Conservation (phyloP, 495 filamentous ascomycete species). For the Cenococcum geophilum region DNA sequence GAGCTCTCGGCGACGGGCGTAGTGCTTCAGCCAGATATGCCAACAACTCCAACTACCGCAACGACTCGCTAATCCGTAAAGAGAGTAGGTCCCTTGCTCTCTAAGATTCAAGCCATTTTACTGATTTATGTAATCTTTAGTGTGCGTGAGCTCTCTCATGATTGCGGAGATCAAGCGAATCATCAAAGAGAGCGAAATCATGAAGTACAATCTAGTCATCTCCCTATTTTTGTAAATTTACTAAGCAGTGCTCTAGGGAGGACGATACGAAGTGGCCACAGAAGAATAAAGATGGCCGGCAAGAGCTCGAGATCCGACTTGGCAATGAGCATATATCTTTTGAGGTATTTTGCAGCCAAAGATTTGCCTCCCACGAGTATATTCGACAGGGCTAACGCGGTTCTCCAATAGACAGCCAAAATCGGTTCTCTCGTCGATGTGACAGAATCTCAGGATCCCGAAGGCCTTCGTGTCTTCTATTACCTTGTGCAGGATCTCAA, state of each 20-base stretch:
- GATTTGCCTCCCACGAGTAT: not conserved
- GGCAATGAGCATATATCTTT: constrained; percentile 98
- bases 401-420: constrained; percentile 73
- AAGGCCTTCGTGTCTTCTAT: constrained; percentile 98
- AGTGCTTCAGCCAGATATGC: constrained; percentile 95
- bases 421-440: constrained; percentile 97
- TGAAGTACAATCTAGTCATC: constrained; percentile 61
- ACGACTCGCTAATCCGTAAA: constrained; percentile 98
- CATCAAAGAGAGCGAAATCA: constrained; percentile 94
- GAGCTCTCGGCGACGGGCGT: constrained; percentile 85
- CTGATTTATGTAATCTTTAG: constrained; percentile 43
- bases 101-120: not conserved
- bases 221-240: not conserved
- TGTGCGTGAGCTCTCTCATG: constrained; percentile 93
- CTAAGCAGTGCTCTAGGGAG: constrained; percentile 54
- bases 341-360: constrained; percentile 54
- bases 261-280: constrained; percentile 99
- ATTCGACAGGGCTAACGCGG: constrained; percentile 1
- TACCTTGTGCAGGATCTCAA: constrained; percentile 98
- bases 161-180: constrained; percentile 94
- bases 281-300: constrained; percentile 98
- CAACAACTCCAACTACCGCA: constrained; percentile 99
- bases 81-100: constrained; percentile 65
- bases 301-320: constrained; percentile 91
- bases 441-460: constrained; percentile 89